Conservation (phyloP, 169 alveolate species). For the Cryptosporidium canis region DNA sequence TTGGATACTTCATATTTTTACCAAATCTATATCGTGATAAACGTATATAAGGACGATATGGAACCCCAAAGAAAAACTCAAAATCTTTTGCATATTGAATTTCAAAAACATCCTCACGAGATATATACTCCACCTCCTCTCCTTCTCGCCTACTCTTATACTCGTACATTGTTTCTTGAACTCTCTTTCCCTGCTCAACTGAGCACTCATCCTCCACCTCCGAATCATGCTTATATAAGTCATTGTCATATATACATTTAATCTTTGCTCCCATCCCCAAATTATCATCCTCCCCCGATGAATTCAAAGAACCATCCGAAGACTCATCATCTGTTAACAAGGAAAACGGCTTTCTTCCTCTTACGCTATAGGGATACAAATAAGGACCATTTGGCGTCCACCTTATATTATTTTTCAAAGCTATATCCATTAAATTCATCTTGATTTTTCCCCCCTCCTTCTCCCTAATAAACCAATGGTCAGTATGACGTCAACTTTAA, state of each 20-base stretch:
- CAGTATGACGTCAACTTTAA: no score
- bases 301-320: neutral
- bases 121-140: constrained; percentile 23
- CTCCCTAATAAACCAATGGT: no score
- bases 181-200: neutral
- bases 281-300: neutral
- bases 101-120: constrained; percentile 68
- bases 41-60: constrained; percentile 49
- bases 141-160: constrained; percentile 24
- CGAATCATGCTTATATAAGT: neutral
- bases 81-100: constrained; percentile 68
- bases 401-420: constrained; percentile 10
- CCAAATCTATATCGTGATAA: constrained; percentile 56
- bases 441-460: no score
- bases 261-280: neutral
- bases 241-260: neutral
- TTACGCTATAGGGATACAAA: constrained; percentile 19
- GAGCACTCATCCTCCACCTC: neutral
- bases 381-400: constrained; percentile 55
- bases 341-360: constrained; percentile 56
- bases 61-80: constrained; percentile 70
- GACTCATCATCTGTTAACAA: constrained; percentile 57
- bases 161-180: constrained; percentile 17
- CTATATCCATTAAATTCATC: constrained; percentile 66
- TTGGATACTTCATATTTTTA: constrained; percentile 36